phyloP scores from a whole-genome alignment of 2,329 filamentous ascomycete species.

The Colletotrichum coccodes region DNA sequence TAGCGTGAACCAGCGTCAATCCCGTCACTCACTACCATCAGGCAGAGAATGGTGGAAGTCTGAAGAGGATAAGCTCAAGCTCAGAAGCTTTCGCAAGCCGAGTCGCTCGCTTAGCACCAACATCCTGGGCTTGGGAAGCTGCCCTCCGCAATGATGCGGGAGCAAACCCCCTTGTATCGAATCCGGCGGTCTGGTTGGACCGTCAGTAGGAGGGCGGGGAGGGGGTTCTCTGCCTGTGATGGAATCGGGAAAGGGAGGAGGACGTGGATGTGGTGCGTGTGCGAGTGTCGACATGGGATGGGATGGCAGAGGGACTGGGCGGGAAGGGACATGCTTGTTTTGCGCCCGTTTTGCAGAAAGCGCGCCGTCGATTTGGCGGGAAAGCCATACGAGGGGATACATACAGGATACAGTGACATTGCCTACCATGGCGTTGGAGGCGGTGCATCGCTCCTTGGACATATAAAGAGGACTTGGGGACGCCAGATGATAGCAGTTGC shows the following conservation, averaged over 20 bases:
- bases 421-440: slow-evolving; percentile 2
- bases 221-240: not conserved
- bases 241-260: not conserved
- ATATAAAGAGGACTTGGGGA: slow-evolving; percentile 8
- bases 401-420: slow-evolving; percentile 21
- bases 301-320: not conserved
- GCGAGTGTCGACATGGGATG: not conserved
- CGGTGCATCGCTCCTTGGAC: slow-evolving; percentile 21
- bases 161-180: not conserved
- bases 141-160: not conserved
- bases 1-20: not conserved
- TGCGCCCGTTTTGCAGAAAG: slow-evolving; percentile 17
- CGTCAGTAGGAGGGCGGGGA: not conserved
- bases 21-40: too few species aligned
- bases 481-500: not conserved
- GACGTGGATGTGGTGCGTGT: not conserved
- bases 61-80: not conserved
- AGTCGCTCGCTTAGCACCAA: not conserved
- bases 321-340: slow-evolving; percentile 12
- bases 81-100: not conserved
- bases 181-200: not conserved
- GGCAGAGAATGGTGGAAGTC: not conserved
- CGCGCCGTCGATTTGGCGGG: not conserved
- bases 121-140: not conserved
- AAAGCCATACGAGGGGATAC: not conserved